These are phyloP conservation scores for Fusarium armeniacum DNA, from an alignment of 2,329 filamentous ascomycete genomes.

Conservation along the genomic window DNA sequence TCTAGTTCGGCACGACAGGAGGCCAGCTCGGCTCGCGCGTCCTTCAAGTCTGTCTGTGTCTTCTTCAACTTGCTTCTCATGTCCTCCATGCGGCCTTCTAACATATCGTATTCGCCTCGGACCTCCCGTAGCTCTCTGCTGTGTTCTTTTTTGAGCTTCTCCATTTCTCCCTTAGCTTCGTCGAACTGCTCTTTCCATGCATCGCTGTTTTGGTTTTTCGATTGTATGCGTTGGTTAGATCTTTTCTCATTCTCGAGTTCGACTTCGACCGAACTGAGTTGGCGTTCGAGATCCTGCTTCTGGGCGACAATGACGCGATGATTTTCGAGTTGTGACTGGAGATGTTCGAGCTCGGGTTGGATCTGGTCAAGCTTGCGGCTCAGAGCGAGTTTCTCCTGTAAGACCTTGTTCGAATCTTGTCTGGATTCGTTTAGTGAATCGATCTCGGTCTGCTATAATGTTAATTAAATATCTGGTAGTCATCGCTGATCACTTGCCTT, in stretches of 20 bases:
- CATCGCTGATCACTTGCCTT: constrained; percentile 56
- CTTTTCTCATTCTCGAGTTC: constrained; percentile 83
- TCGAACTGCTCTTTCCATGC: constrained; percentile 57
- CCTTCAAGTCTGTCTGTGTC: constrained; percentile 80
- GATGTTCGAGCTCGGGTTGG: constrained; percentile 69
- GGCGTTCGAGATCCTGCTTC: constrained; percentile 83
- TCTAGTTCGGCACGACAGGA: constrained; percentile 60
- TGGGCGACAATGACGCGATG: constrained; percentile 81
- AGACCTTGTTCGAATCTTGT: constrained; percentile 77
- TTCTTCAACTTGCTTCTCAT: constrained; percentile 76
- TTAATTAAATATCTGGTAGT: constrained; percentile 1
- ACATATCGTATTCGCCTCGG: constrained; percentile 71
- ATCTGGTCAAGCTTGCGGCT: constrained; percentile 66
- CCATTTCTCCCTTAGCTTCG: constrained; percentile 59
- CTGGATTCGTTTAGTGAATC: constrained; percentile 75
- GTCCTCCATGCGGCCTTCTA: constrained; percentile 74
- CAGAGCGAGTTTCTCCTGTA: constrained; percentile 70
- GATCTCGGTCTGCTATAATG: constrained; percentile 73
- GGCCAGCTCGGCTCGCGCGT: constrained; percentile 61
- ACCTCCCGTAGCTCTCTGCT: constrained; percentile 72
- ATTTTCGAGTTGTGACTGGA: constrained; percentile 66
- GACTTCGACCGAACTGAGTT: constrained; percentile 81
- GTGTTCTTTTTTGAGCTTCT: constrained; percentile 61
- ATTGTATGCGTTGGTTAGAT: constrained; percentile 52
- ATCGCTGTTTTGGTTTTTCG: constrained; percentile 57